These are phyloP conservation scores for Mucor lusitanicus DNA, from an alignment of 371 early-diverging fungal genomes.

Conservation along the genomic window DNA sequence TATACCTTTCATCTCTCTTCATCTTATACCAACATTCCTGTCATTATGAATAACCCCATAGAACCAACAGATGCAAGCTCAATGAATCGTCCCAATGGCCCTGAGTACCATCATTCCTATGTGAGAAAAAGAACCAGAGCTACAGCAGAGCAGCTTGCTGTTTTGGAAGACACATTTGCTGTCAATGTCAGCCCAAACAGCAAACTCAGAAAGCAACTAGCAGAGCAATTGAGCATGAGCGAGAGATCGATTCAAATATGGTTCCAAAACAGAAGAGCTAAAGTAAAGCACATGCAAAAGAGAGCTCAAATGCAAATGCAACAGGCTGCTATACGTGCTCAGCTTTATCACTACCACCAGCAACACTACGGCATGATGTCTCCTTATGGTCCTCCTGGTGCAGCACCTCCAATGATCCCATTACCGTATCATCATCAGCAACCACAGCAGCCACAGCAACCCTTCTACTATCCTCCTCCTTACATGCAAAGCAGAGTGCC, in stretches of 20 bases:
- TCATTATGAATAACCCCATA: not conserved
- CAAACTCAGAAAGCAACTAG: conserved; percentile 83
- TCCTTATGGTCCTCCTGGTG: conserved; percentile 4
- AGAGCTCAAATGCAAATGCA: conserved; percentile 54
- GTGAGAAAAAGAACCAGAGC: conserved; percentile 68
- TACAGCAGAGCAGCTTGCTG: conserved; percentile 73
- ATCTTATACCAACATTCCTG: not conserved
- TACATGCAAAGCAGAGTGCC: conserved; percentile 14
- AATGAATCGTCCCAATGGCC: not conserved
- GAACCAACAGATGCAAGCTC: not conserved
- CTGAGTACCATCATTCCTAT: not conserved
- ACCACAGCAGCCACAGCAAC: conserved; percentile 4
- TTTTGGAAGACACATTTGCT: conserved; percentile 76
- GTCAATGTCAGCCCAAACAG: conserved; percentile 74
- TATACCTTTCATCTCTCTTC: not conserved
- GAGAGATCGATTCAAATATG: conserved; percentile 96
- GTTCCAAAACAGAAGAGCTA: conserved; percentile 99
- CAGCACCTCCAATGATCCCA: not conserved
- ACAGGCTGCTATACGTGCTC: conserved; percentile 35
- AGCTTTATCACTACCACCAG: conserved; percentile 28
- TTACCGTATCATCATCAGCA: not conserved
- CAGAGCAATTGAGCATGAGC: conserved; percentile 89
- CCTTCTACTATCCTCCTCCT: conserved; percentile 3
- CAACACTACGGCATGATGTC: conserved; percentile 16
- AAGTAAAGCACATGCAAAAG: conserved; percentile 78